Percentiles rank a stretch among this genome's conserved stretches.
Evolutionary conservation across 139 green algal genomes (phyloP).

Genomic region (Chlorella ohadii): DNA sequence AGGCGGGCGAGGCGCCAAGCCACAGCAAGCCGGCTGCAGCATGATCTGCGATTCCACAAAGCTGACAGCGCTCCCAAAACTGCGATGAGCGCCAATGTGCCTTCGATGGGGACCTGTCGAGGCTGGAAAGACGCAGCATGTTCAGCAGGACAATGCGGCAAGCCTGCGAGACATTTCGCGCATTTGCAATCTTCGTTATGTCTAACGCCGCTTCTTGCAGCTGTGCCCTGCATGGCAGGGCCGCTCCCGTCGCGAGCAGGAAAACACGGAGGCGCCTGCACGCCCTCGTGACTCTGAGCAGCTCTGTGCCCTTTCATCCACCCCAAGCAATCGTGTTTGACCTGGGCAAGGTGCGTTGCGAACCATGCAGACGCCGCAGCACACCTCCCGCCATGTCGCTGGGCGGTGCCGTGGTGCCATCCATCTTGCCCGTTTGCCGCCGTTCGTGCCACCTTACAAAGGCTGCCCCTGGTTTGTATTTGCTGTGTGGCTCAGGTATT

Average conservation of each 20-base stretch:
- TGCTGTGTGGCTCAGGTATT: neutral
- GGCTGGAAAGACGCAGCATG: neutral
- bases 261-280: neutral
- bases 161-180: neutral
- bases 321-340: conserved; percentile 16
- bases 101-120: neutral
- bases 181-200: too few species aligned
- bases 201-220: neutral
- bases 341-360: neutral
- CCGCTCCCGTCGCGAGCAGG: too few species aligned
- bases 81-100: neutral
- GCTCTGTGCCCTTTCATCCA: neutral
- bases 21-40: neutral
- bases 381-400: neutral
- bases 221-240: neutral
- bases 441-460: too few species aligned
- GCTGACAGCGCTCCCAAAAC: neutral
- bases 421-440: too few species aligned
- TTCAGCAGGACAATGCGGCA: neutral
- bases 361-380: neutral
- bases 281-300: neutral
- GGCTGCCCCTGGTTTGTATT: neutral
- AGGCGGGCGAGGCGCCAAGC: neutral
- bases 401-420: too few species aligned
- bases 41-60: too few species aligned